phyloP scores from a whole-genome alignment of 2,329 filamentous ascomycete species.

The Ophiognomonia clavigignenti-juglandacearum region DNA sequence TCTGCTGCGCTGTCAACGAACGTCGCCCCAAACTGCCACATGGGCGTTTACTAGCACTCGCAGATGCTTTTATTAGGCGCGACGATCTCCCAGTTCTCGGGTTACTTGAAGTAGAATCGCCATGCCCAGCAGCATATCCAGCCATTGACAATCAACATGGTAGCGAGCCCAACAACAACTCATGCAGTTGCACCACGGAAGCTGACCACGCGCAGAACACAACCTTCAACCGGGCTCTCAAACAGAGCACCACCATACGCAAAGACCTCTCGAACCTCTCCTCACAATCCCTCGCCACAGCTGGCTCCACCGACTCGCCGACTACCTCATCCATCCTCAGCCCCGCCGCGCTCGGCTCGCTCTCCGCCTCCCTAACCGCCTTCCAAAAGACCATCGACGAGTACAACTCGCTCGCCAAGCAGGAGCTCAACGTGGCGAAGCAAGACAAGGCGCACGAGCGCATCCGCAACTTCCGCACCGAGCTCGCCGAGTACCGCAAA shows the following conservation, averaged over 20 bases:
- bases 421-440: conserved; percentile 86
- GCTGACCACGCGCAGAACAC: conserved; percentile 50
- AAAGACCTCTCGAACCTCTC: conserved; percentile 69
- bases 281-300: conserved; percentile 21
- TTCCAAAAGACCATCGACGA: conserved; percentile 90
- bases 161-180: background rate
- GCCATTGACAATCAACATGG: background rate
- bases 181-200: background rate
- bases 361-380: conserved; percentile 63
- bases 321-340: conserved; percentile 55
- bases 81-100: no score
- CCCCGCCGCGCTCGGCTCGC: conserved; percentile 53
- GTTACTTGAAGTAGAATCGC: no score
- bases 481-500: conserved; percentile 73
- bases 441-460: conserved; percentile 86
- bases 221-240: conserved; percentile 80
- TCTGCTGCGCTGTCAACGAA: background rate
- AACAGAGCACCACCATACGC: conserved; percentile 77
- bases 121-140: background rate
- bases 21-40: no score
- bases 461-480: conserved; percentile 76
- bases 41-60: no score
- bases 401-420: conserved; percentile 78
- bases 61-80: no score
- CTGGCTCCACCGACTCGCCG: conserved; percentile 23